Evolutionary conservation across 2,329 filamentous ascomycete species (phyloP), one percentile per base, ranked within the genome.

Genomic region (Microsporum ferrugineum): DNA sequence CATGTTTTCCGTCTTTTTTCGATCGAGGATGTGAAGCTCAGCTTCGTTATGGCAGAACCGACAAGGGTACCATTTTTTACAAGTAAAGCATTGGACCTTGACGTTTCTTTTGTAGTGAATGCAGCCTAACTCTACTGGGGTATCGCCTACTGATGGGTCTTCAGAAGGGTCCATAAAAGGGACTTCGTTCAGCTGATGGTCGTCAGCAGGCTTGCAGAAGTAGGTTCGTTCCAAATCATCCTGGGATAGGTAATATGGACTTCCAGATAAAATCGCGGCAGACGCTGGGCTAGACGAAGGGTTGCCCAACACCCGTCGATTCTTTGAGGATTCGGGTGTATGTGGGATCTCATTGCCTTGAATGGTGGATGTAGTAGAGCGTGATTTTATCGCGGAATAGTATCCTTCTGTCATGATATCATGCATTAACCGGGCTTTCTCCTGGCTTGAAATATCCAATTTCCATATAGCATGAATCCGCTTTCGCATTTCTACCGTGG

Each of bases 71-170:
- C 94, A 99, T 68, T 83, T 86, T 67, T 87, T 84, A 75, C 94
- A 99, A 31, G 88, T 87, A 66, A 84, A 89, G 73, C 94, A 99
- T 75, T 99, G 91, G 38, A 97, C 78, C 73, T 97, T 97, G 67
- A 99, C 90, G 68, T 97, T 97, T 65, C 94, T 85, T 70, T 89
- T 89, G 73, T 99, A 99, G 75, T 99, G 94, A 68, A 87, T 80
- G 72, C 94, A 99, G 0, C 94, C 94, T 3, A 96, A 76, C 34
- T 79, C 79, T 5, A 75, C 72, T 36, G 82, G n/a, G 58, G 71
- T 68, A 49, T 66, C 63, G 45, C 68, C 64, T 29, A 64, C 60
- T 38, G 36, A 60, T 47, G 33, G n/a, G 33, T 36, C 57, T 56
- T 49, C 60, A n/a, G 38, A 14, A 34, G 65, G 62, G 23, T 39